phyloP scores from a whole-genome alignment of 306 rosid genomes.

The Ammopiptanthus mongolicus region DNA sequence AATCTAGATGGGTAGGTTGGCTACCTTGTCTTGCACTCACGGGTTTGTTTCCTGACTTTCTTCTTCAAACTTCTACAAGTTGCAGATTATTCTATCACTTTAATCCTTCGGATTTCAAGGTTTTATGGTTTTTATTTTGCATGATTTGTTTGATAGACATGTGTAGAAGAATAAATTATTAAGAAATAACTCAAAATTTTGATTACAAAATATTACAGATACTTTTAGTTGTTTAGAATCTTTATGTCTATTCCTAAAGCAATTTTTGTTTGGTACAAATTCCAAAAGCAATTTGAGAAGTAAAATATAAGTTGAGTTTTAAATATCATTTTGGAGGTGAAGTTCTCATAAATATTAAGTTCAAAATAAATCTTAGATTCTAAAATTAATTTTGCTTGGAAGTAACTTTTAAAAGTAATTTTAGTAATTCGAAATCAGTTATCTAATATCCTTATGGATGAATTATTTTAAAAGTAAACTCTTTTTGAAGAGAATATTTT shows the following conservation, averaged over 20 bases:
- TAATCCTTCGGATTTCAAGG: background rate
- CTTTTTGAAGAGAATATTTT: background rate
- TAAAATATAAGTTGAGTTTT: background rate
- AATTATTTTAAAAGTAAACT: background rate
- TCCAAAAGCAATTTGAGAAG: background rate
- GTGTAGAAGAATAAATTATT: background rate
- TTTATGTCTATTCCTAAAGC: background rate
- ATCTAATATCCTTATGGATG: background rate
- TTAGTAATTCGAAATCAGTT: background rate
- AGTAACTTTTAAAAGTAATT: background rate
- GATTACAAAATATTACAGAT: background rate
- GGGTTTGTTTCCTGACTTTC: constrained; percentile 4
- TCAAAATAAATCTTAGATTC: background rate
- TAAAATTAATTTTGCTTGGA: background rate
- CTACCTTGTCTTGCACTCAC: constrained; percentile 23
- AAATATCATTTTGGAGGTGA: background rate
- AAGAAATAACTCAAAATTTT: background rate
- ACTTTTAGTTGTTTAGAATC: background rate
- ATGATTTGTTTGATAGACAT: constrained; percentile 13
- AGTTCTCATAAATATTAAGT: background rate
- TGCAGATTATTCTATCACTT: constrained; percentile 11
- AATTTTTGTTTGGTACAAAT: background rate
- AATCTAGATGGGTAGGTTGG: constrained; percentile 18
- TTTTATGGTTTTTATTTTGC: constrained; percentile 17
- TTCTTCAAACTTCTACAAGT: constrained; percentile 24